Evolutionary conservation across 2,329 filamentous ascomycete genomes (phyloP), one percentile per base, ranked within the genome.

Genomic region (Iodosphaeria phyllophila): DNA sequence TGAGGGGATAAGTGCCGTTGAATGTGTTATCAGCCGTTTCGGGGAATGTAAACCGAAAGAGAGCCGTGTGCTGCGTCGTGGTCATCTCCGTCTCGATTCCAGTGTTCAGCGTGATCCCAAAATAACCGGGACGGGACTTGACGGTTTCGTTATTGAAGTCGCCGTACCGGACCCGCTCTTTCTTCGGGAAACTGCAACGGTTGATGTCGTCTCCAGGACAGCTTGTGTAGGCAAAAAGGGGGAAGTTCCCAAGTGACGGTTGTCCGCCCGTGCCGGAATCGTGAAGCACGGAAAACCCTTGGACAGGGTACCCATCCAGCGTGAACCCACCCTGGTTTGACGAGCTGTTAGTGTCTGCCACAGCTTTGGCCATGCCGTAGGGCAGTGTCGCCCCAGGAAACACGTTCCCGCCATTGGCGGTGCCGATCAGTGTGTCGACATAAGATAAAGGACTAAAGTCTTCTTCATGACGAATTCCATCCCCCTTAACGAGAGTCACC

Each of bases 161-260:
- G 2, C 56, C 58, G 29, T 49, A 51, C 2, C 31, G 35, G 24
- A 23, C 50, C 32, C 38, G 56, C 33, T 39, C 34, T 30, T 45
- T 48, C 35, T 65, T 65, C 8, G 62, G 58, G 37, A 66, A 79
- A 8, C 50, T 52, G 42, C 74, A 79, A 6, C 53, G 51, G 36
- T 77, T 54, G 27, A 80, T 46, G 19, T 70, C 60, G 31, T 75
- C 64, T 9, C 52, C 57, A 0, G 60, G 54, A 33, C 75, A 82
- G 20, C 55, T 53, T 4, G 61, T 49, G 32, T 77, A 73, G 0
- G 74, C 59, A 33, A 82, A 80, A 2, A 82, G 51, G 0, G 76
- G 70, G 26, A 82, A 82, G 39, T 78, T 79, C 9, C 74, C 76
- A 10, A 80, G 48, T 4, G 70, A 78, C 0, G 74, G 65, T 1